Conservation (phyloP, 179 eudicot species). For the Silene noctiflora region DNA sequence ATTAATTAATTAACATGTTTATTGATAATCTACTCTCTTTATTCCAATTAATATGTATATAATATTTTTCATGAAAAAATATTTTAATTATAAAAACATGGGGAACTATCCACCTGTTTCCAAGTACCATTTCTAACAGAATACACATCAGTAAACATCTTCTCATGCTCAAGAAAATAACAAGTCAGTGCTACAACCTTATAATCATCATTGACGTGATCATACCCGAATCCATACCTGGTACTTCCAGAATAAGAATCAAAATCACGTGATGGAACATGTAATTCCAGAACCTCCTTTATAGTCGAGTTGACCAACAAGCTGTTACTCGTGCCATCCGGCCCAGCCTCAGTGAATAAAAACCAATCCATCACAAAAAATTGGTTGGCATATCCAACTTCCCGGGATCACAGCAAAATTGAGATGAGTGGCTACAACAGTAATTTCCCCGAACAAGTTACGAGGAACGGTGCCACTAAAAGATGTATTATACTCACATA, state of each 20-base stretch:
- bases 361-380: constrained; percentile 23
- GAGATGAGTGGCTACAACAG: background rate
- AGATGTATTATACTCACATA: background rate
- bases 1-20: too few relatives aligned
- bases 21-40: too few relatives aligned
- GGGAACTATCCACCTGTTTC: constrained; percentile 8
- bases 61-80: too few relatives aligned
- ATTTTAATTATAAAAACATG: too few relatives aligned
- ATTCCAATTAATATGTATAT: too few relatives aligned
- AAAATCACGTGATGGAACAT: constrained; percentile 2
- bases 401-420: background rate
- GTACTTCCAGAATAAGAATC: background rate
- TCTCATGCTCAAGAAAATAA: background rate
- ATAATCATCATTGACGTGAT: constrained; percentile 21
- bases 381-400: background rate
- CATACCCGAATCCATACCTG: constrained; percentile 22
- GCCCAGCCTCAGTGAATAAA: background rate
- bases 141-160: constrained; percentile 15
- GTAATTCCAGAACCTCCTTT: constrained; percentile 3
- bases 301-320: constrained; percentile 19
- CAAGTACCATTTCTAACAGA: constrained; percentile 19
- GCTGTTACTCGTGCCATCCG: background rate
- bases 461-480: background rate
- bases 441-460: background rate
- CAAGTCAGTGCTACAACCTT: constrained; percentile 11